Evolutionary conservation across 495 filamentous ascomycete genomes (phyloP).

Genomic region (Aspergillus coremiiformis): DNA sequence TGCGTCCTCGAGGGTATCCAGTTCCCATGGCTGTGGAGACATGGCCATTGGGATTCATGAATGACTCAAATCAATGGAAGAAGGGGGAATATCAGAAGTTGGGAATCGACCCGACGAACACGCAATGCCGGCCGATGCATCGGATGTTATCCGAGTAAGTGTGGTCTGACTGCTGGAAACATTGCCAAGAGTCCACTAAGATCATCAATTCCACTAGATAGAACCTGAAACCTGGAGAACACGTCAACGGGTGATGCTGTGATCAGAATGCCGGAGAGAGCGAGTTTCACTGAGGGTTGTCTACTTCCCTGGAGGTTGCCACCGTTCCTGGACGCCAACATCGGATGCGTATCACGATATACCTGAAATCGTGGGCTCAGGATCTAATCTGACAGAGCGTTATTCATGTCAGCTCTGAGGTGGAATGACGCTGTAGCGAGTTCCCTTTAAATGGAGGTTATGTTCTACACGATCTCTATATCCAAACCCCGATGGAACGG

Average conservation of each 20-base stretch:
- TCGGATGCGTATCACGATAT: no score
- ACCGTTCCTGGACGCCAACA: no score
- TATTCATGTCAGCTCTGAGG: no score
- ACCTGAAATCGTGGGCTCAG: no score
- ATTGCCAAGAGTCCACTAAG: not conserved
- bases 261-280: not conserved
- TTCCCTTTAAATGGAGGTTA: no score
- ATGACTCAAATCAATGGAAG: no score
- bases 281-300: not conserved
- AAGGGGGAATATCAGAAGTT: not conserved
- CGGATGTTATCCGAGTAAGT: not conserved
- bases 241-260: not conserved
- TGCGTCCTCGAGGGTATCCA: conserved; percentile 4
- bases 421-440: no score
- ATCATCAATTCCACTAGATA: not conserved
- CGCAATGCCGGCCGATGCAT: not conserved
- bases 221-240: not conserved
- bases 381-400: no score
- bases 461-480: no score
- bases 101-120: not conserved
- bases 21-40: conserved; percentile 7
- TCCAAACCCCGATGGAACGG: no score
- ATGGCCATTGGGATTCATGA: not conserved
- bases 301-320: not conserved
- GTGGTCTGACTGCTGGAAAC: not conserved